phyloP scores from a whole-genome alignment of 2,329 filamentous ascomycete species.

The Biscogniauxia sp. region DNA sequence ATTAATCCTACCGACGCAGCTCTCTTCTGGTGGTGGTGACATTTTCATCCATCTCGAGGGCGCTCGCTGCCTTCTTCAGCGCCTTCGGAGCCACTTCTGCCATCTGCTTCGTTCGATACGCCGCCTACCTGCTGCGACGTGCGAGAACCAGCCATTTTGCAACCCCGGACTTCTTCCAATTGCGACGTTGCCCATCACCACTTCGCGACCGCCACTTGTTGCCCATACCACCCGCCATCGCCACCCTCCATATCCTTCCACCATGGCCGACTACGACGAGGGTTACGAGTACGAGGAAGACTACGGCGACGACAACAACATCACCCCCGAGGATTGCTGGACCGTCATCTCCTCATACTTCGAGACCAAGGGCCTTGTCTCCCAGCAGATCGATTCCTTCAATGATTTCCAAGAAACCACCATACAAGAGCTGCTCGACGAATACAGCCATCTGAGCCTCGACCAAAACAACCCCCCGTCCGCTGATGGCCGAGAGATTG shows the following conservation, averaged over 20 bases:
- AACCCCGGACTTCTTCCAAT: no score
- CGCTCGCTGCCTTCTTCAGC: neutral
- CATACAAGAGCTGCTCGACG: constrained; percentile 90
- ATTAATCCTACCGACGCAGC: no score
- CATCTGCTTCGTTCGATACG: neutral
- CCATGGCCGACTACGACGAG: constrained; percentile 58
- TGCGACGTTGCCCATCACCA: no score
- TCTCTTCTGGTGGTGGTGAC: neutral
- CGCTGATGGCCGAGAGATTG: constrained; percentile 73
- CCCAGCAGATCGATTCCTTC: constrained; percentile 97
- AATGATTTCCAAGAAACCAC: constrained; percentile 94
- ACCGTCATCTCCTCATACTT: constrained; percentile 97
- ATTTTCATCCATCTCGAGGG: neutral
- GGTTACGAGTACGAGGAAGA: constrained; percentile 68
- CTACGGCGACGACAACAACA: constrained; percentile 67
- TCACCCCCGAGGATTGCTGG: constrained; percentile 98
- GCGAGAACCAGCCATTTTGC: no score
- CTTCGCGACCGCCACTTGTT: no score
- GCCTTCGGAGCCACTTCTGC: neutral
- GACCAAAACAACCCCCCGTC: constrained; percentile 81
- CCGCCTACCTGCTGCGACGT: no score
- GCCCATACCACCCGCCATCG: neutral
- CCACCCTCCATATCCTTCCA: neutral
- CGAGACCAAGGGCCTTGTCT: constrained; percentile 90
- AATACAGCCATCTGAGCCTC: constrained; percentile 87